Percentiles rank a stretch among this genome's conserved stretches.
These are phyloP conservation scores for Serendipita sp. DNA, from an alignment of 768 basidiomycete genomes.

Conservation along the genomic window DNA sequence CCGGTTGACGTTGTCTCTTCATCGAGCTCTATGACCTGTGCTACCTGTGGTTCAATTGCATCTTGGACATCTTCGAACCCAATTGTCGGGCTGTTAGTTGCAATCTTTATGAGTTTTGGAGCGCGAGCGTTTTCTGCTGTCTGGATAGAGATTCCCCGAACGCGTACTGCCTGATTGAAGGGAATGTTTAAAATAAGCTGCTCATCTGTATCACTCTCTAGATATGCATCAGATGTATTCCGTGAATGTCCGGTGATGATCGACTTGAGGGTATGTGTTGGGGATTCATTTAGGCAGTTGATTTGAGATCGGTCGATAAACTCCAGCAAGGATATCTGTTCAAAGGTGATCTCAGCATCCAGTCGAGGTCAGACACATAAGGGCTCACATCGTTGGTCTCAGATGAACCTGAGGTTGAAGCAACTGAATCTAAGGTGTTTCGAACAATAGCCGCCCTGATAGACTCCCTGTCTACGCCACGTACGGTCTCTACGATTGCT, in stretches of 20 bases:
- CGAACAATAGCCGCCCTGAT: slow-evolving; percentile 6
- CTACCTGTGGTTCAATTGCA: slow-evolving; percentile 30
- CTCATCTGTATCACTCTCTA: slow-evolving; percentile 58
- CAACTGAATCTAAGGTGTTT: slow-evolving; percentile 10
- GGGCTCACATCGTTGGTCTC: neutral
- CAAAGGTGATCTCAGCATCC: neutral
- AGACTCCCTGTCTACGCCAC: neutral
- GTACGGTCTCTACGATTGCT: slow-evolving; percentile 11
- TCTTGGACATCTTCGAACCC: slow-evolving; percentile 53
- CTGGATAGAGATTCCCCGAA: slow-evolving; percentile 42
- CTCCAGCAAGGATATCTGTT: slow-evolving; percentile 38
- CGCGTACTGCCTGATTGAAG: slow-evolving; percentile 54
- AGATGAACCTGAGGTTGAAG: neutral
- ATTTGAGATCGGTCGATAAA: slow-evolving; percentile 43
- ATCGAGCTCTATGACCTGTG: slow-evolving; percentile 40
- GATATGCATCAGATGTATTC: slow-evolving; percentile 32
- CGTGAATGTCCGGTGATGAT: slow-evolving; percentile 29
- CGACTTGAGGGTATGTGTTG: slow-evolving; percentile 33
- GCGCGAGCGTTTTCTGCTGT: slow-evolving; percentile 27
- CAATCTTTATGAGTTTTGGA: slow-evolving; percentile 45
- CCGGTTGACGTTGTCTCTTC: slow-evolving; percentile 34
- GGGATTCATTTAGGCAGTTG: slow-evolving; percentile 54
- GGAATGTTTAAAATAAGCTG: slow-evolving; percentile 51
- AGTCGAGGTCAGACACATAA: neutral
- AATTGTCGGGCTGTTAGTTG: slow-evolving; percentile 41